Percentiles rank a stretch among this genome's conserved stretches.
phyloP scores from a whole-genome alignment of 179 eudicot species.

The Beta lomatogona region DNA sequence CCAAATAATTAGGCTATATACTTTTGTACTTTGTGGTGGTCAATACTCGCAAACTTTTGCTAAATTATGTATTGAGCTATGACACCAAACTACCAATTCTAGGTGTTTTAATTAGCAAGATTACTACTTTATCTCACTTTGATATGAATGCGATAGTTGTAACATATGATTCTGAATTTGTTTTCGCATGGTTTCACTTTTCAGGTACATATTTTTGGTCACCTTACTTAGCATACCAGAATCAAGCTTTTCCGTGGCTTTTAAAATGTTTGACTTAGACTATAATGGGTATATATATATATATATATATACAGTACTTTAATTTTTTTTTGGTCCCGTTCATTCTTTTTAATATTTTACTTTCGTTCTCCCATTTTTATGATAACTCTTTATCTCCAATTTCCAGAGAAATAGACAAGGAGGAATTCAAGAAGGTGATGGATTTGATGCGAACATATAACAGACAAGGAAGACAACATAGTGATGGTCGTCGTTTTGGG shows the following conservation, averaged over 20 bases:
- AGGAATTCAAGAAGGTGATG: conserved; percentile 91
- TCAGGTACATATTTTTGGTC: conserved; percentile 81
- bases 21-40: too few species aligned
- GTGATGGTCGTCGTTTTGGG: conserved; percentile 62
- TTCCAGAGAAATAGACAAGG: conserved; percentile 67
- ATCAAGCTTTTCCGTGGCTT: conserved; percentile 86
- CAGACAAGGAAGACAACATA: conserved; percentile 72
- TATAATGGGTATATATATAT: conserved; percentile 58
- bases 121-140: too few species aligned
- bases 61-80: too few species aligned
- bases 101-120: too few species aligned
- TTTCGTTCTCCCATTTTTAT: neutral
- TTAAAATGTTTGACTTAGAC: conserved; percentile 90
- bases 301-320: neutral
- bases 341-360: neutral
- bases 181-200: neutral
- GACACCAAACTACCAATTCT: too few species aligned
- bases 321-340: too few species aligned
- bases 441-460: conserved; percentile 70
- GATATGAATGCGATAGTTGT: too few species aligned
- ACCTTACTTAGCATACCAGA: conserved; percentile 89
- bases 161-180: neutral
- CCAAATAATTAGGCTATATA: too few species aligned
- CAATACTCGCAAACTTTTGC: too few species aligned
- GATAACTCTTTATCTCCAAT: neutral